A percentile compares a stretch with the other conserved stretches of the same genome.
Evolutionary conservation across 768 basidiomycete genomes (phyloP).

Genomic region (Tricholoma sp.): DNA sequence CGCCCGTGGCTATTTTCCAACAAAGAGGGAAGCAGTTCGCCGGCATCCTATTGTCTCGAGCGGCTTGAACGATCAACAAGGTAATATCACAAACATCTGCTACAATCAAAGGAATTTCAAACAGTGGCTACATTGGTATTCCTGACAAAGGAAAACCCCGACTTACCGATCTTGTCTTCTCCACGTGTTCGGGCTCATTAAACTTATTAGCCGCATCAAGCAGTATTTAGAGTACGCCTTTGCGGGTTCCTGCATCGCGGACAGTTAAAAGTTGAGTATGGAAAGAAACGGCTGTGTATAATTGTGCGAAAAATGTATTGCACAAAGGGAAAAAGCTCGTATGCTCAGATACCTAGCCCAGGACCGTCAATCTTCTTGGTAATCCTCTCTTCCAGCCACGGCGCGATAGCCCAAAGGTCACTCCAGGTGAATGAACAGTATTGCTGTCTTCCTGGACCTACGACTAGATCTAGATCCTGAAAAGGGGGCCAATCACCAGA

Average conservation of each 20-base stretch:
- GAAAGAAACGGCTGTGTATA: slow-evolving; percentile 1
- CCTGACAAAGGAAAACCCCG: slow-evolving; percentile 11
- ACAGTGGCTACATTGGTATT: neutral
- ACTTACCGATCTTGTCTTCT: slow-evolving; percentile 18
- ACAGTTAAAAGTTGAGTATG: neutral
- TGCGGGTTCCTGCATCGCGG: neutral
- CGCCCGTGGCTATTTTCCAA: slow-evolving; percentile 3
- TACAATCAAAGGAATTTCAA: slow-evolving; percentile 7
- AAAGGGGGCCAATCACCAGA: slow-evolving; percentile 28
- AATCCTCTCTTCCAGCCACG: slow-evolving; percentile 70
- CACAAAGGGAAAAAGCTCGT: neutral
- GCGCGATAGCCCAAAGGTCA: slow-evolving; percentile 68
- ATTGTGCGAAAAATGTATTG: neutral
- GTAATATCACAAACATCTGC: neutral
- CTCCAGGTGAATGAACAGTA: slow-evolving; percentile 68
- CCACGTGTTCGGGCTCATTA: slow-evolving; percentile 10
- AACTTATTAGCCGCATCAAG: slow-evolving; percentile 4
- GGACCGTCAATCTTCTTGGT: slow-evolving; percentile 62
- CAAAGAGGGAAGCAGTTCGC: slow-evolving; percentile 12
- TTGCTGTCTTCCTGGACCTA: slow-evolving; percentile 45
- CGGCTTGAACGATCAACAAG: slow-evolving; percentile 2
- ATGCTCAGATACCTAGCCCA: slow-evolving; percentile 53
- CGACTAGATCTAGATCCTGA: slow-evolving; percentile 46
- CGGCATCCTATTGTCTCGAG: slow-evolving; percentile 17
- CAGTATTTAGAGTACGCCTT: neutral